These are phyloP conservation scores for Amaranthus tricolor DNA, from an alignment of 179 eudicot genomes.

Conservation along the genomic window DNA sequence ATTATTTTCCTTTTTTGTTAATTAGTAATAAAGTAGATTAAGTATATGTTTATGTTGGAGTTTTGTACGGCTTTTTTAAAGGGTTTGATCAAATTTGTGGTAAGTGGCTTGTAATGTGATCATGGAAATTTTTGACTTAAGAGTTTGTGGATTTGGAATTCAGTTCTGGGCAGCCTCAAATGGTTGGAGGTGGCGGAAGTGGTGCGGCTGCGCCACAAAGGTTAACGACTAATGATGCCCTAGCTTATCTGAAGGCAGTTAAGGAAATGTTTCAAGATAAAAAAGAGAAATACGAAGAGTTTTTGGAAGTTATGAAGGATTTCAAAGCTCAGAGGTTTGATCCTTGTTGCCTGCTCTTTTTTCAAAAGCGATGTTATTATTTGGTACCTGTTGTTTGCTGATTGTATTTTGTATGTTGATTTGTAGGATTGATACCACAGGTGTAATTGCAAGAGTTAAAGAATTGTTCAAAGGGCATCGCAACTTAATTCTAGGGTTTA, in stretches of 20 bases:
- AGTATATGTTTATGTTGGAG: not conserved
- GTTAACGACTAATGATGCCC: slow-evolving; percentile 84
- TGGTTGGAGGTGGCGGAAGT: slow-evolving; percentile 45
- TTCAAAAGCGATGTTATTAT: not conserved
- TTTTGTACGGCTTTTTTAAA: not conserved
- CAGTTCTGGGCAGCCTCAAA: slow-evolving; percentile 61
- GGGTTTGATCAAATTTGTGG: no score
- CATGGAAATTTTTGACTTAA: not conserved
- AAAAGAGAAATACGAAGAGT: slow-evolving; percentile 80
- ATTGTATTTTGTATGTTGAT: slow-evolving; percentile 15
- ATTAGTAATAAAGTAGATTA: not conserved
- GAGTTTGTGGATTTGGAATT: slow-evolving; percentile 25
- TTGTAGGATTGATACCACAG: slow-evolving; percentile 77
- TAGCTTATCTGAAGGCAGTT: slow-evolving; percentile 74
- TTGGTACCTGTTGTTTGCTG: slow-evolving; percentile 11
- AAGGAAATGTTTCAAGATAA: slow-evolving; percentile 83
- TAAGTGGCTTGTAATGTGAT: not conserved
- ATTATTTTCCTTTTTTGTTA: slow-evolving; percentile 2
- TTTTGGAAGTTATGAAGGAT: slow-evolving; percentile 95
- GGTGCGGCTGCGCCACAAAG: slow-evolving; percentile 42
- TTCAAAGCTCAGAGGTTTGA: slow-evolving; percentile 83
- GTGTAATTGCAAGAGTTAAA: slow-evolving; percentile 85
- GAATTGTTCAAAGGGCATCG: slow-evolving; percentile 91
- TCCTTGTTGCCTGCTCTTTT: slow-evolving; percentile 4
- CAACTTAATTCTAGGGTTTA: slow-evolving; percentile 79